Conservation (phyloP, 1,284 basidiomycete genomes). For the Pyrrhoderma lamaoense region DNA sequence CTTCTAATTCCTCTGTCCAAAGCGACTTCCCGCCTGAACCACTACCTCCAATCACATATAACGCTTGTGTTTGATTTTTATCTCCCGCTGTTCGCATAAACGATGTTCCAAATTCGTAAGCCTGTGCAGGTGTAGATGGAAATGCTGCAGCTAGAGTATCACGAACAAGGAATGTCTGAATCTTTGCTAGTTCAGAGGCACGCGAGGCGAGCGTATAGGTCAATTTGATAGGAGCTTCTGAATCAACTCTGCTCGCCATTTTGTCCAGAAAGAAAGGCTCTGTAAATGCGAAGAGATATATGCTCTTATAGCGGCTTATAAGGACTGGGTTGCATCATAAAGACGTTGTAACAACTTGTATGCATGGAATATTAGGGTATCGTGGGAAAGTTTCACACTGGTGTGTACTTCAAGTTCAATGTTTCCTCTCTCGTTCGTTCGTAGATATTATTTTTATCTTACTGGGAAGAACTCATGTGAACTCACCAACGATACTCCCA, state of each 20-base stretch:
- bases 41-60: conserved; percentile 57
- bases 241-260: not conserved
- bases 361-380: conserved; percentile 6
- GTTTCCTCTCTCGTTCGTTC: conserved; percentile 12
- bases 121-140: conserved; percentile 28
- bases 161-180: conserved; percentile 77
- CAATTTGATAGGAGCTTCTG: not conserved
- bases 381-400: conserved; percentile 7
- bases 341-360: conserved; percentile 2
- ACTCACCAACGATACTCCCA: too few species aligned
- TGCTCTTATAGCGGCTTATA: not conserved
- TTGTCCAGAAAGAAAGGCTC: not conserved
- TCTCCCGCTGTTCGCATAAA: conserved; percentile 93
- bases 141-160: conserved; percentile 45
- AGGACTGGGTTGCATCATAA: not conserved
- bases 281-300: not conserved
- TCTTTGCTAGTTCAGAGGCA: conserved; percentile 76
- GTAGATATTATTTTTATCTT: not conserved
- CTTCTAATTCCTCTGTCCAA: conserved; percentile 95
- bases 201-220: conserved; percentile 75
- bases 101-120: conserved; percentile 52
- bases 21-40: conserved; percentile 63
- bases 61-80: conserved; percentile 79
- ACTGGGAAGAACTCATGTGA: too few species aligned
- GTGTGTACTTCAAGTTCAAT: conserved; percentile 1